These are phyloP conservation scores for Paraurostyla sp. DNA, from an alignment of 73 alveolate species.

Conservation along the genomic window DNA sequence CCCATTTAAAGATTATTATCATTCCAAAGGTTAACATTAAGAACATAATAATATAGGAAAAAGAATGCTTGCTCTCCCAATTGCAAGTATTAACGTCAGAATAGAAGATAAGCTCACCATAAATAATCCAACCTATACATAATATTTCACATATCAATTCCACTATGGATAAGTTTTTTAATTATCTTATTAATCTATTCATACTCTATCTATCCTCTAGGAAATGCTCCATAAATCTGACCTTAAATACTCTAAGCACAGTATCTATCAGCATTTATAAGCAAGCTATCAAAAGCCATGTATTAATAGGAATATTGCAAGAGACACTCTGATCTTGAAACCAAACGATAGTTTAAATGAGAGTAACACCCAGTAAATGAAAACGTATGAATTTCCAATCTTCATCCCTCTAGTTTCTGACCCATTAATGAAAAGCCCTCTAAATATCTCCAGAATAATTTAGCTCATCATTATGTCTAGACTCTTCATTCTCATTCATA, in stretches of 20 bases:
- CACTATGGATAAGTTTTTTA: neutral
- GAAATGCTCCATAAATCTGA: neutral
- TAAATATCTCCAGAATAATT: conserved; percentile 1
- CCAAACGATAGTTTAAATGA: conserved; percentile 16
- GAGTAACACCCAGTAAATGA: neutral
- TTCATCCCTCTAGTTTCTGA: conserved; percentile 18
- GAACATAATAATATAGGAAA: conserved; percentile 39
- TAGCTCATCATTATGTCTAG: neutral
- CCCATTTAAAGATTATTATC: conserved; percentile 45
- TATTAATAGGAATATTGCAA: conserved; percentile 31
- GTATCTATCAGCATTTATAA: neutral
- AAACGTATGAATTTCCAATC: conserved; percentile 22
- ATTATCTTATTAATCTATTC: neutral
- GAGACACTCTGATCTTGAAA: neutral
- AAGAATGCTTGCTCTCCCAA: conserved; percentile 52
- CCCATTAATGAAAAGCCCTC: conserved; percentile 20
- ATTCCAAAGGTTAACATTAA: conserved; percentile 37
- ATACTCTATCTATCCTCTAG: neutral
- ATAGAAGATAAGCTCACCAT: conserved; percentile 25
- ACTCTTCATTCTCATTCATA: neutral
- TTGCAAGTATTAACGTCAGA: conserved; percentile 37
- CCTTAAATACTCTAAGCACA: neutral
- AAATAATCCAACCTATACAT: conserved; percentile 19
- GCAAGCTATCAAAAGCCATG: conserved; percentile 34
- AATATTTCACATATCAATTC: neutral